Evolutionary conservation across 169 alveolate species (phyloP).

Genomic region (Plasmodium vivax): DNA sequence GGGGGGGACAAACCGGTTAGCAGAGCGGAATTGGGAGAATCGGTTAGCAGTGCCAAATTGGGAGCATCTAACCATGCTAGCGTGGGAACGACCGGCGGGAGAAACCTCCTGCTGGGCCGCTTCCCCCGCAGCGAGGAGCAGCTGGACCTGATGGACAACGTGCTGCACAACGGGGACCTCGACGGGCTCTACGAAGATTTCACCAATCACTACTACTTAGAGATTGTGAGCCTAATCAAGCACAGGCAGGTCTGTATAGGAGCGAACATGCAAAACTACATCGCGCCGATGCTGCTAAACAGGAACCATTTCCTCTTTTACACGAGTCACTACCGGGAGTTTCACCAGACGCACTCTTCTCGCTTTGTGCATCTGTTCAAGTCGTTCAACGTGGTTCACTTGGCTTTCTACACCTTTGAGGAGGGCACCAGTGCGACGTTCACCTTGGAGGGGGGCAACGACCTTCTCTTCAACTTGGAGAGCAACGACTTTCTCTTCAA

Average conservation of each 20-base stretch:
- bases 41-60: neutral
- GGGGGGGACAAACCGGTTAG: neutral
- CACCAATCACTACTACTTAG: conserved; percentile 7
- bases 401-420: conserved; percentile 6
- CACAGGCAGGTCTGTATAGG: conserved; percentile 8
- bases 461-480: neutral
- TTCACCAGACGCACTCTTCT: neutral
- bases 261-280: conserved; percentile 40
- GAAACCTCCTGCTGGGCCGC: neutral
- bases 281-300: neutral
- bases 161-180: conserved; percentile 14
- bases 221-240: conserved; percentile 16
- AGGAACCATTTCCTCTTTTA: conserved; percentile 22
- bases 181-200: conserved; percentile 18
- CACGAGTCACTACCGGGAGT: neutral
- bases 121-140: neutral
- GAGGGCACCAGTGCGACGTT: neutral
- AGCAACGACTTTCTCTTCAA: neutral
- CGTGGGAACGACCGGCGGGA: too few species aligned
- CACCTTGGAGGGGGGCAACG: too few species aligned
- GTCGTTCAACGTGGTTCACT: neutral
- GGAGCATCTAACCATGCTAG: neutral
- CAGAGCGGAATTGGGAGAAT: neutral
- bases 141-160: neutral
- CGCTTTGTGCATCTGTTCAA: conserved; percentile 14